Percentiles rank a stretch among this genome's conserved stretches.
Conservation (phyloP, 2,329 filamentous ascomycete genomes). For the Lasiodiplodia theobromae region DNA sequence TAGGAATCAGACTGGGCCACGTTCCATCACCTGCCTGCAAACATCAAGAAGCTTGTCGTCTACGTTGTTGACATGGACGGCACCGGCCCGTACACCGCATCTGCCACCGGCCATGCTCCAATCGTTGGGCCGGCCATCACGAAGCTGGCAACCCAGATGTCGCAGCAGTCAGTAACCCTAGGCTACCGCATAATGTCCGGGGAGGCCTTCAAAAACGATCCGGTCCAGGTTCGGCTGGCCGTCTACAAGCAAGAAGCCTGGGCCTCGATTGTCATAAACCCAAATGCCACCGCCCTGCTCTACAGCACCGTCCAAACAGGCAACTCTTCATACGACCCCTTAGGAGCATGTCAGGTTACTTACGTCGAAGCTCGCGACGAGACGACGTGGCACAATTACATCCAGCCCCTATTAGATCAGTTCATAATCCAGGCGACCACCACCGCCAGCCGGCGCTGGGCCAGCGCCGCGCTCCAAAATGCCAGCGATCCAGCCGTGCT, state of each 20-base stretch:
- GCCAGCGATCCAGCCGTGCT: conserved; percentile 48
- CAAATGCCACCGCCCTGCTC: conserved; percentile 67
- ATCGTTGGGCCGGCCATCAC: conserved; percentile 65
- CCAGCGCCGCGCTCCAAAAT: conserved; percentile 50
- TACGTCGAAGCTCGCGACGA: conserved; percentile 65
- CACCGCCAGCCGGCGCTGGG: conserved; percentile 58
- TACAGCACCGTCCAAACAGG: conserved; percentile 61
- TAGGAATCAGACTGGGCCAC: conserved; percentile 59
- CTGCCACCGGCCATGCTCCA: conserved; percentile 44
- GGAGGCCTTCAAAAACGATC: conserved; percentile 63
- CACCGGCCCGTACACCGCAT: conserved; percentile 57
- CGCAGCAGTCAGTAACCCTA: conserved; percentile 51
- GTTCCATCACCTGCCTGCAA: conserved; percentile 60
- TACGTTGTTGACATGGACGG: conserved; percentile 71
- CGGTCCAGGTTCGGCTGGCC: conserved; percentile 62
- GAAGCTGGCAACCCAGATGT: conserved; percentile 53
- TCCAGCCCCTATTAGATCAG: conserved; percentile 58
- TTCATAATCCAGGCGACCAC: conserved; percentile 57
- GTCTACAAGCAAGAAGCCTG: conserved; percentile 67
- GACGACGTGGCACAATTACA: conserved; percentile 60
- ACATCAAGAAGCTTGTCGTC: conserved; percentile 58
- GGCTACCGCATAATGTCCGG: conserved; percentile 60
- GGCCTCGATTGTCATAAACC: conserved; percentile 68
- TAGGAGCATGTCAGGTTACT: conserved; percentile 64
- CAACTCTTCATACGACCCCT: conserved; percentile 67